phyloP scores from a whole-genome alignment of 352 stramenopile genomes.

The Phytophthora cactorum region DNA sequence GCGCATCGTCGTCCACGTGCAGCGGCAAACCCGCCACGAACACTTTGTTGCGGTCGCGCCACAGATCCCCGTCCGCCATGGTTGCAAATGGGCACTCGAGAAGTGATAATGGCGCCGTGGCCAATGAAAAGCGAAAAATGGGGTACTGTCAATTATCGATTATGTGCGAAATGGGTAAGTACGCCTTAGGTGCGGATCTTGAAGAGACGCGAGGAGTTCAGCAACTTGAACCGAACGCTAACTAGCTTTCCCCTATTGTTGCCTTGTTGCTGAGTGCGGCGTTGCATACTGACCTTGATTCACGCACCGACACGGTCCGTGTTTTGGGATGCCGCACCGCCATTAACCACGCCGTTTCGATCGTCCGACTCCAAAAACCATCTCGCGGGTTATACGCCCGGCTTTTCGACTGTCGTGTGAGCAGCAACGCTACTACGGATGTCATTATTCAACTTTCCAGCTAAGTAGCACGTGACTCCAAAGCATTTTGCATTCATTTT shows the following conservation, averaged over 20 bases:
- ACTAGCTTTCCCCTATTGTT: slow-evolving; percentile 3
- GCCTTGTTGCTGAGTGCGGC: slow-evolving; percentile 1
- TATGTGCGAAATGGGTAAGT: slow-evolving; percentile 17
- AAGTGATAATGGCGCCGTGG: slow-evolving; percentile 2
- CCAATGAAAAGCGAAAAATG: slow-evolving; percentile 26
- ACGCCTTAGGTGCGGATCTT: slow-evolving; percentile 29
- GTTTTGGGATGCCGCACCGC: slow-evolving; percentile 19
- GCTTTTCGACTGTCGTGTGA: slow-evolving; percentile 13
- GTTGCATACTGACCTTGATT: slow-evolving; percentile 8
- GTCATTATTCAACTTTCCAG: slow-evolving; percentile 22
- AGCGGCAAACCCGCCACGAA: slow-evolving; percentile 79
- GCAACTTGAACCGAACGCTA: slow-evolving; percentile 22
- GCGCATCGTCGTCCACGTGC: slow-evolving; percentile 66
- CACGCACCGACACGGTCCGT: slow-evolving; percentile 3
- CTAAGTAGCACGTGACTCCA: slow-evolving; percentile 5
- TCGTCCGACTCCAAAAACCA: slow-evolving; percentile 30
- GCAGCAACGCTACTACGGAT: slow-evolving; percentile 1
- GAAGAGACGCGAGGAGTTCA: slow-evolving; percentile 29
- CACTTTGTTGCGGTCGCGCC: slow-evolving; percentile 90
- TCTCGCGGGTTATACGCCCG: slow-evolving; percentile 11
- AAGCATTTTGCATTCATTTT: slow-evolving; percentile 1
- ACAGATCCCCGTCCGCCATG: slow-evolving; percentile 74
- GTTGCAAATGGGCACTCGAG: slow-evolving; percentile 6
- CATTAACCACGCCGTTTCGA: slow-evolving; percentile 11
- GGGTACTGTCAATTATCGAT: not conserved